Percentiles rank a stretch among this genome's conserved stretches.
phyloP scores from a whole-genome alignment of 768 basidiomycete species.

The Lactarius hatsudake region DNA sequence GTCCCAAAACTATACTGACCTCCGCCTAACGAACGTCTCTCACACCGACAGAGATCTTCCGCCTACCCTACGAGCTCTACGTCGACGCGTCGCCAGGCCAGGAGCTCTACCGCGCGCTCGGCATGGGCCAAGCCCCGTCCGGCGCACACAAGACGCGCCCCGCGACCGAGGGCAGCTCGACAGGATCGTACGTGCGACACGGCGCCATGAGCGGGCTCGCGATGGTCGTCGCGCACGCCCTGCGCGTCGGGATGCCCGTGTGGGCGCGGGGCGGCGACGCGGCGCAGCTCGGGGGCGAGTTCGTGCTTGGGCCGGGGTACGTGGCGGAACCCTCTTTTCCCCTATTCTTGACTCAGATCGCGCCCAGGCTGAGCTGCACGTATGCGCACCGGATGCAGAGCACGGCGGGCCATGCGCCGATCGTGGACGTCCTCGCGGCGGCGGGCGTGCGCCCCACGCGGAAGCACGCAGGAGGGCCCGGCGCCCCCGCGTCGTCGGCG shows the following conservation, averaged over 20 bases:
- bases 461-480: not conserved
- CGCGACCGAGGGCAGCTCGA: not conserved
- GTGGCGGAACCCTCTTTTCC: slow-evolving; percentile 24
- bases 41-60: slow-evolving; percentile 55
- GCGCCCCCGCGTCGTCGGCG: not conserved
- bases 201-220: slow-evolving; percentile 64
- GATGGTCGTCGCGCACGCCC: slow-evolving; percentile 67
- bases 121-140: slow-evolving; percentile 60
- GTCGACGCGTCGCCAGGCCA: slow-evolving; percentile 64
- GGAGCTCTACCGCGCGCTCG: slow-evolving; percentile 66
- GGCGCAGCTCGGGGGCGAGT: slow-evolving; percentile 86
- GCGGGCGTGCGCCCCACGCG: slow-evolving; percentile 46
- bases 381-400: slow-evolving; percentile 87
- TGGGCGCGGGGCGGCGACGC: slow-evolving; percentile 79
- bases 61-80: slow-evolving; percentile 69
- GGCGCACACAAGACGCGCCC: slow-evolving; percentile 38
- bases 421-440: slow-evolving; percentile 61
- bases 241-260: slow-evolving; percentile 75
- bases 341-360: not conserved
- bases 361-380: slow-evolving; percentile 53
- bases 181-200: slow-evolving; percentile 63
- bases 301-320: slow-evolving; percentile 66
- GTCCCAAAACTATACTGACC: not conserved
- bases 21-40: not conserved
- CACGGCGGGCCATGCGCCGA: slow-evolving; percentile 70